Conservation (phyloP, 164 flowering plant species). For the Aristolochia contorta region DNA sequence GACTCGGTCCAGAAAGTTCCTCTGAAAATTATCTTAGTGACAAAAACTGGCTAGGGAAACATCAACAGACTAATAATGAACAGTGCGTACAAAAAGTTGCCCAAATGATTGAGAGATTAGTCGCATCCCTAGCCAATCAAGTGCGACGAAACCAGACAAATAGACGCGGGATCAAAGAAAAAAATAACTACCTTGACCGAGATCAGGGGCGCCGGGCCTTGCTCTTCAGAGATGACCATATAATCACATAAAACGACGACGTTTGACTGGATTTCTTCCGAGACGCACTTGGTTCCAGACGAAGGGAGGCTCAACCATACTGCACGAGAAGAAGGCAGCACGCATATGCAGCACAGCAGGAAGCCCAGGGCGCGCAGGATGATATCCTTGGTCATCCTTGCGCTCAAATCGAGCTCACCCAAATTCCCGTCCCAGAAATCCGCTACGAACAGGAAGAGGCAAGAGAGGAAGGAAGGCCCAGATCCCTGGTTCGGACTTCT, state of each 20-base stretch:
- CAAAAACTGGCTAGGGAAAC: neutral
- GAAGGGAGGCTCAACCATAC: constrained; percentile 35
- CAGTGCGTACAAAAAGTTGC: neutral
- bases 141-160: neutral
- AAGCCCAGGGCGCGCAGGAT: constrained; percentile 1
- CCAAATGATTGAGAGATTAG: neutral
- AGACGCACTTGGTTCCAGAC: constrained; percentile 38
- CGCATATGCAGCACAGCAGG: constrained; percentile 1
- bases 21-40: neutral
- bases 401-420: neutral
- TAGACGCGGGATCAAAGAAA: neutral
- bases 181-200: constrained; percentile 25
- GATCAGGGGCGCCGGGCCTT: constrained; percentile 13
- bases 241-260: constrained; percentile 39
- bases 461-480: too few species aligned
- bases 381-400: constrained; percentile 12
- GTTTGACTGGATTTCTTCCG: constrained; percentile 35
- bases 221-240: constrained; percentile 23
- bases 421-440: too few species aligned
- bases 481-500: too few species aligned
- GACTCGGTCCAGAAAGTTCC: too few species aligned
- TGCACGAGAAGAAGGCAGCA: constrained; percentile 10
- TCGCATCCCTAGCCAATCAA: neutral
- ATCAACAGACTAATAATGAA: neutral
- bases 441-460: too few species aligned